Percentiles rank a stretch among this genome's conserved stretches.
Conservation (phyloP, 2,329 filamentous ascomycete genomes). For the Acarospora socialis region DNA sequence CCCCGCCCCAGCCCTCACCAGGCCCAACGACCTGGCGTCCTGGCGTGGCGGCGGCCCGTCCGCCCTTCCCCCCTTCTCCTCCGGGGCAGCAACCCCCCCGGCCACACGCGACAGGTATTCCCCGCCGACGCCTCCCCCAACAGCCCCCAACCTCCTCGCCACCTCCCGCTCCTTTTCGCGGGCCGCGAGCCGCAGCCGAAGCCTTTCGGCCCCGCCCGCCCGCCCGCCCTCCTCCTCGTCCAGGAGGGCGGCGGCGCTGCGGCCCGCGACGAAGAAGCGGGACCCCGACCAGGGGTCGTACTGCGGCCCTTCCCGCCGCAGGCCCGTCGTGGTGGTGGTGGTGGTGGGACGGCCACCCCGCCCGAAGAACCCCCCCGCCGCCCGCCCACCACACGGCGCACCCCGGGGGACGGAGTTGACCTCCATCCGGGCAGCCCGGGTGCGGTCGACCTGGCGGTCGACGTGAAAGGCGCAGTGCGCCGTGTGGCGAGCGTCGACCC, state of each 20-base stretch:
- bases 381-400: constrained; percentile 11
- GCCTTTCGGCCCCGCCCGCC: constrained; percentile 22
- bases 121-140: constrained; percentile 11
- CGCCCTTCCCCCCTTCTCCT: neutral
- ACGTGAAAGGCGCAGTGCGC: constrained; percentile 90
- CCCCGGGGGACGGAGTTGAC: constrained; percentile 50
- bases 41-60: constrained; percentile 1
- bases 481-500: constrained; percentile 80
- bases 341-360: constrained; percentile 26
- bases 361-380: constrained; percentile 20
- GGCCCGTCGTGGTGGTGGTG: no score
- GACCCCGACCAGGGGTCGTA: constrained; percentile 29
- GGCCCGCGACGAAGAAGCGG: constrained; percentile 28
- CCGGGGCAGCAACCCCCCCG: neutral
- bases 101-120: constrained; percentile 7
- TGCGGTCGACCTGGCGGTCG: constrained; percentile 63
- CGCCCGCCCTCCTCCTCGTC: constrained; percentile 27
- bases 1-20: constrained; percentile 12
- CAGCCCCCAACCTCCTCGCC: constrained; percentile 11
- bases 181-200: constrained; percentile 11
- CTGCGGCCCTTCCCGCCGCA: constrained; percentile 18
- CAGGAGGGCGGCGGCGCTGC: constrained; percentile 26
- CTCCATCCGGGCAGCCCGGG: constrained; percentile 56
- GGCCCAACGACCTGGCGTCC: constrained; percentile 9
- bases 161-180: constrained; percentile 12